Percentiles rank a stretch among this genome's conserved stretches.
phyloP scores from a whole-genome alignment of 805 yeast genomes.

The Wickerhamomyces pijperi region DNA sequence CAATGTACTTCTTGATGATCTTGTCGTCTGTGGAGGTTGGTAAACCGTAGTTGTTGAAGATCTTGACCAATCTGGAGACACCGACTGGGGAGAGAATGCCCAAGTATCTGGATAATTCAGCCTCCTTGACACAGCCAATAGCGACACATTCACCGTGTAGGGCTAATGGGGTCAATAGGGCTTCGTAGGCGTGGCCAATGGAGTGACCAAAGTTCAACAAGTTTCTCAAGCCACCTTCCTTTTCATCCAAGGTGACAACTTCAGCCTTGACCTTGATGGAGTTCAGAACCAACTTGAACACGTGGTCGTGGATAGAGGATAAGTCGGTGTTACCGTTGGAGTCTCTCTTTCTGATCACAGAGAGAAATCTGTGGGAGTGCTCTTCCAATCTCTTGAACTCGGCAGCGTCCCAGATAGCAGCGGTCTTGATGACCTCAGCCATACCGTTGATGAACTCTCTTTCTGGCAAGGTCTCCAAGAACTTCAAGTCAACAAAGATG shows the following conservation, averaged over 20 bases:
- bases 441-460: constrained; percentile 96
- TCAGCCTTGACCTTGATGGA: constrained; percentile 87
- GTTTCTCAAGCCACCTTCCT: constrained; percentile 90
- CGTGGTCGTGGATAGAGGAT: constrained; percentile 56
- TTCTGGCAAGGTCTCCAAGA: constrained; percentile 78
- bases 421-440: constrained; percentile 97
- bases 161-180: constrained; percentile 92
- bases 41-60: constrained; percentile 74
- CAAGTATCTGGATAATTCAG: constrained; percentile 85
- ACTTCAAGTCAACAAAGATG: constrained; percentile 79
- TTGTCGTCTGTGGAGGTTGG: constrained; percentile 75
- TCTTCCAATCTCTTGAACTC: constrained; percentile 81
- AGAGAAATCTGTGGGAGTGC: constrained; percentile 58
- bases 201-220: constrained; percentile 92
- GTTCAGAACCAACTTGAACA: constrained; percentile 69
- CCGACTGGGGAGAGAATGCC: constrained; percentile 88
- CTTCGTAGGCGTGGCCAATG: constrained; percentile 97
- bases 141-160: constrained; percentile 99
- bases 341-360: constrained; percentile 45
- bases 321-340: constrained; percentile 49
- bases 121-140: constrained; percentile 90
- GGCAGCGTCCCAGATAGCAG: constrained; percentile 90
- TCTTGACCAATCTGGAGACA: constrained; percentile 78
- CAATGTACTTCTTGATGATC: constrained; percentile 56
- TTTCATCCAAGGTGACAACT: constrained; percentile 88